These are phyloP conservation scores for Leccinum sublutescens DNA, from an alignment of 768 basidiomycete genomes.

Conservation along the genomic window DNA sequence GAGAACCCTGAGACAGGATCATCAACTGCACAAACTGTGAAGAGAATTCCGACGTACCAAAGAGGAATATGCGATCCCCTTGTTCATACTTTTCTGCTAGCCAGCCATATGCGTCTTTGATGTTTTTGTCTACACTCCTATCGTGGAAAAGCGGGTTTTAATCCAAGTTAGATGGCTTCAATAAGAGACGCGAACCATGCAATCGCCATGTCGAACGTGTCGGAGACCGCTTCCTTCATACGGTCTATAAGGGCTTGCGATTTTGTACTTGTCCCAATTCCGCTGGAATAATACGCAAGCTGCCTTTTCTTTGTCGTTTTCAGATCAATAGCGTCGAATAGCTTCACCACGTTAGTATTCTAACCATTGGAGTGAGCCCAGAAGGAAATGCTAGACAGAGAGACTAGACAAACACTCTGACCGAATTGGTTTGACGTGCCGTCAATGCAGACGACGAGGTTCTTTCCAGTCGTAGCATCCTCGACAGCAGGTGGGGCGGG, in stretches of 20 bases:
- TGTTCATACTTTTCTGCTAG: background rate
- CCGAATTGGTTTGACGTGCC: background rate
- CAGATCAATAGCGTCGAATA: background rate
- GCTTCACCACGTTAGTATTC: background rate
- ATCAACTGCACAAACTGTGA: background rate
- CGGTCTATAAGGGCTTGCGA: background rate
- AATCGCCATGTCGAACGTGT: background rate
- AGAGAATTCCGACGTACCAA: background rate
- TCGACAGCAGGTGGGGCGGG: background rate
- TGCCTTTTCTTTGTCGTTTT: background rate
- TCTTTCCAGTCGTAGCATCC: background rate
- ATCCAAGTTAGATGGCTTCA: background rate
- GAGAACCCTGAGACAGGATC: background rate
- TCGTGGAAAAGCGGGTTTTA: background rate
- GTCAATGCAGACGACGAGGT: conserved; percentile 5
- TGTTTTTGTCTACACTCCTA: background rate
- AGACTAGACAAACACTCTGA: background rate
- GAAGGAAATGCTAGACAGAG: background rate
- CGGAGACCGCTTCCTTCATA: background rate
- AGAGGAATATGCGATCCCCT: background rate
- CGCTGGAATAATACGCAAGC: background rate
- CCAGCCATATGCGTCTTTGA: background rate
- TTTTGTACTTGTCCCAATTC: background rate
- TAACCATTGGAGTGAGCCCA: background rate
- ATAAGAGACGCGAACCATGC: background rate